Conservation (phyloP, 306 rosid species). For the Cucumis cinereus region DNA sequence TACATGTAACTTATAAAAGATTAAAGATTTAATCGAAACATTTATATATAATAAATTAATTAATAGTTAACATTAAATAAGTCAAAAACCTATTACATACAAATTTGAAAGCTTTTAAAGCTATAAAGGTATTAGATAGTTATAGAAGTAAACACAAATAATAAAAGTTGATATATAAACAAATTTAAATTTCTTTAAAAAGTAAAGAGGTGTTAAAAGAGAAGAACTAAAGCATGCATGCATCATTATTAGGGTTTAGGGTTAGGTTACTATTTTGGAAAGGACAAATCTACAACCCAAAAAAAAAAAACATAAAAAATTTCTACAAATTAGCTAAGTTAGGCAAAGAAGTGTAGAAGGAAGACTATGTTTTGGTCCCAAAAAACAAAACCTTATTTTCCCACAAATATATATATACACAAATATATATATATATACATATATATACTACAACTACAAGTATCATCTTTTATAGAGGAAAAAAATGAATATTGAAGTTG, state of each 20-base stretch:
- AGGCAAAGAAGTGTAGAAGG: too few relatives aligned
- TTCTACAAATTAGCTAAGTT: neutral
- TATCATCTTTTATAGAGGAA: neutral
- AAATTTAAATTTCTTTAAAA: neutral
- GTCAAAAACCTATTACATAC: too few relatives aligned
- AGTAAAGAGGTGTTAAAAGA: neutral
- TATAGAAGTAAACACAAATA: too few relatives aligned
- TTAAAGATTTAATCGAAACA: too few relatives aligned
- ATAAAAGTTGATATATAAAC: too few relatives aligned
- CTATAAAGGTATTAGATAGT: too few relatives aligned
- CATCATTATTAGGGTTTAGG: neutral
- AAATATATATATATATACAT: neutral
- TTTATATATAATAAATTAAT: too few relatives aligned
- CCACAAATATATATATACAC: neutral
- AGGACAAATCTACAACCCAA: neutral
- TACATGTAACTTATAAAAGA: too few relatives aligned
- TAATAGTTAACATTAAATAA: too few relatives aligned
- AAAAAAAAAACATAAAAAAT: neutral
- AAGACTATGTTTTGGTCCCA: too few relatives aligned
- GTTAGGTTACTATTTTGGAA: neutral
- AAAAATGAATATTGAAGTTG: neutral
- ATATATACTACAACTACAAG: neutral
- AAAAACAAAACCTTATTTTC: neutral
- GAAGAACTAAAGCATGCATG: neutral
- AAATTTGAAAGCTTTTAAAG: too few relatives aligned